Conservation (phyloP, 345 rosid species). For the Psidium friedrichsthalianum region DNA sequence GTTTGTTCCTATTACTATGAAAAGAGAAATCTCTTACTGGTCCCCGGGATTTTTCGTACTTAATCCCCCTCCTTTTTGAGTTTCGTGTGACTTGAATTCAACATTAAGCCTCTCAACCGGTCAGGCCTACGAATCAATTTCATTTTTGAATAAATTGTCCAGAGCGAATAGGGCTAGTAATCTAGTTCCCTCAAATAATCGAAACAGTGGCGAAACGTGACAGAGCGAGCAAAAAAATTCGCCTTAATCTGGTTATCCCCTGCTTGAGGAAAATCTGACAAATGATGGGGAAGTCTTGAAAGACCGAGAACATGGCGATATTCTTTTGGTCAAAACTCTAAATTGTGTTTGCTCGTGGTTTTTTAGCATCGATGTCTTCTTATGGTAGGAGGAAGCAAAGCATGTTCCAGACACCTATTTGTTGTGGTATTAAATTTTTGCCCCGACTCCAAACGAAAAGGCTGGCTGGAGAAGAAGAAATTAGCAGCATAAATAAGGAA, state of each 20-base stretch:
- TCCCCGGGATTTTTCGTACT: neutral
- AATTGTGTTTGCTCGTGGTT: neutral
- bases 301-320: neutral
- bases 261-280: neutral
- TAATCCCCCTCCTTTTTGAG: no score
- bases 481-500: neutral
- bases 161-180: neutral
- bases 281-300: neutral
- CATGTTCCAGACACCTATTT: neutral
- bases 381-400: neutral
- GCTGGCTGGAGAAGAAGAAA: neutral
- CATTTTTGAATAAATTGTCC: neutral
- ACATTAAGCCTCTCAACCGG: neutral
- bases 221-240: neutral
- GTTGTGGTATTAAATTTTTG: neutral
- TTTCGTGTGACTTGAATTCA: neutral
- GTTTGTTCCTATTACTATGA: no score
- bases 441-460: neutral
- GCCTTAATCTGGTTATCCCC: neutral
- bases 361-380: neutral
- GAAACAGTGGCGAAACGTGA: neutral
- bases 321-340: neutral
- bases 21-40: no score
- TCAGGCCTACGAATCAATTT: neutral
- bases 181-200: neutral